Evolutionary conservation across 305 asterid genomes (phyloP), one percentile per base, ranked within the genome.

Genomic region (Fraxinus platypoda): DNA sequence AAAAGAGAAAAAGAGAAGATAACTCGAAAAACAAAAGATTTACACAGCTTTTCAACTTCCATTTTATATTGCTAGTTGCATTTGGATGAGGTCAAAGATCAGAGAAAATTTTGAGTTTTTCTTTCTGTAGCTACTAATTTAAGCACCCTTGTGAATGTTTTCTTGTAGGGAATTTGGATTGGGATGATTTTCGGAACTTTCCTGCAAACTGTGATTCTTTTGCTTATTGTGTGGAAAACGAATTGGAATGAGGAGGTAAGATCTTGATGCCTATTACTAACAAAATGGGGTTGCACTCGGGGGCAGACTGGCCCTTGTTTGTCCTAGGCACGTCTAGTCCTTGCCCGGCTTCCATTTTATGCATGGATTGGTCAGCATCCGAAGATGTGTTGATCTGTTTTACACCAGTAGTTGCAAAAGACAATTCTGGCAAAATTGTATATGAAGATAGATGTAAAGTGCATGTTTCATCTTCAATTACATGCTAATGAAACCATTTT

Each of bases 111-210:
- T 2, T 25, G 15, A 64, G 34, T 6, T 8, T 64, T 62, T 70
- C 23, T 70, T 12, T 15, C 3, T 70, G 21, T 70, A 70, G 13
- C 62, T 17, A n/a, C 77, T 66, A 38, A 49, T 46, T 81, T 21
- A 54, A 52, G 76, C 52, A 38, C 74, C 46, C 8, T 83, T 13
- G 68, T 82, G 41, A 8, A 38, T 37, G 66, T 52, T 31, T 73
- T 19, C n/a, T 66, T 80, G 83, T 87, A 95, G 97, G 97, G 98
- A 41, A 90, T 94, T 73, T 94, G 98, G 99, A 93, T 95, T 88
- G 98, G 99, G 31, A 95, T 95, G 99, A 95, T 95, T 81, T 88
- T 93, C 73, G 98, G 98, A 85, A 94, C 99, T 5, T 92, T 88
- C 87, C 86, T 95, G 74, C 98, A 94, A 86, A 94, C 98, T 34